These are phyloP conservation scores for Theobroma grandiflorum DNA, from an alignment of 441 rosid species.

Conservation along the genomic window DNA sequence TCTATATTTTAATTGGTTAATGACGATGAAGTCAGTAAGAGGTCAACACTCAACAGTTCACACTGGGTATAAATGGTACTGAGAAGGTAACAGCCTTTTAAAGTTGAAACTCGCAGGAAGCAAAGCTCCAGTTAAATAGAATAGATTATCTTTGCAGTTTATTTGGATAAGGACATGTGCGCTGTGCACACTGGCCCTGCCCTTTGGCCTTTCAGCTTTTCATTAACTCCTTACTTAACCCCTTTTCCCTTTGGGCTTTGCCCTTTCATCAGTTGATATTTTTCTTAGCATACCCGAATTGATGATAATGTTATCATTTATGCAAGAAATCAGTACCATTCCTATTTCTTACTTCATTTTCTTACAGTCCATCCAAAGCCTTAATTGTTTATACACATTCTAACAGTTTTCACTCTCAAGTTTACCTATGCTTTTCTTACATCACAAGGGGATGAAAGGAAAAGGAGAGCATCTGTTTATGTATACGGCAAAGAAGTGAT, in stretches of 20 bases:
- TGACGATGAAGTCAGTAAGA: constrained; percentile 12
- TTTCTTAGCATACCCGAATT: not conserved
- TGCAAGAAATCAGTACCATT: not conserved
- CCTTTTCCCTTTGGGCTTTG: not conserved
- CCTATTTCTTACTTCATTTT: not conserved
- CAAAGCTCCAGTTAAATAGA: not conserved
- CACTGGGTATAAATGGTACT: not conserved
- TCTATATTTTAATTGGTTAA: constrained; percentile 5
- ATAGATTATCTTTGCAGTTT: not conserved
- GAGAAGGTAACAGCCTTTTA: not conserved
- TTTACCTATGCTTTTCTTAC: not conserved
- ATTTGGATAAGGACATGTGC: constrained; percentile 17
- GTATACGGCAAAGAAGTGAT: too few relatives aligned
- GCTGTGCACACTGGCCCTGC: constrained; percentile 4
- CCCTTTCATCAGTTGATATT: not conserved
- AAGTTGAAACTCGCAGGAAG: constrained; percentile 21
- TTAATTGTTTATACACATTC: not conserved
- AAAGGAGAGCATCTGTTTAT: not conserved
- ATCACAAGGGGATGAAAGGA: not conserved
- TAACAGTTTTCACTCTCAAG: not conserved
- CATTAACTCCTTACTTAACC: too few relatives aligned
- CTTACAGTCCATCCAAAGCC: not conserved
- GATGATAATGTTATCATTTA: not conserved
- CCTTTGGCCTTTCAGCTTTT: not conserved
- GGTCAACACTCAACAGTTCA: constrained; percentile 31